phyloP scores from a whole-genome alignment of 352 stramenopile genomes.

The Nothophytophthora sp. region DNA sequence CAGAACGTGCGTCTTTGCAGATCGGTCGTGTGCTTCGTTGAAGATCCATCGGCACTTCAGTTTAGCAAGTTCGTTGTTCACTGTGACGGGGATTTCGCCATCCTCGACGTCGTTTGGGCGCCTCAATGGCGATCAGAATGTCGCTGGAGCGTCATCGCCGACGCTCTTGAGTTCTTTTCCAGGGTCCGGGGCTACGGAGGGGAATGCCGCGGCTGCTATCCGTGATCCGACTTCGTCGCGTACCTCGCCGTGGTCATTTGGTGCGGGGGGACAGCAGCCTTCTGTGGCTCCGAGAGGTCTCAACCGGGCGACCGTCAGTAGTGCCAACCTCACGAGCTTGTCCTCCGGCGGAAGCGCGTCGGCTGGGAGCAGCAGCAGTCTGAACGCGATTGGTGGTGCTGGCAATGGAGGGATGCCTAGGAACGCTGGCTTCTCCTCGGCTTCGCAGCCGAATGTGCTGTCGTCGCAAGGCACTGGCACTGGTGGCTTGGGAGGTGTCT shows the following conservation, averaged over 20 bases:
- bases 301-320: slow-evolving; percentile 19
- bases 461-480: slow-evolving; percentile 15
- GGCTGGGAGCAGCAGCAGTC: slow-evolving; percentile 23
- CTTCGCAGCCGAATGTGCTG: slow-evolving; percentile 22
- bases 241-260: slow-evolving; percentile 28
- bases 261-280: slow-evolving; percentile 24
- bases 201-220: neutral
- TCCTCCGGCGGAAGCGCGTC: slow-evolving; percentile 13
- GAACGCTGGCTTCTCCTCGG: slow-evolving; percentile 11
- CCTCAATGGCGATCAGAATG: slow-evolving; percentile 22
- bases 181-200: slow-evolving; percentile 17
- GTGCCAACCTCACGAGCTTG: slow-evolving; percentile 25
- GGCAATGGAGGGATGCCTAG: slow-evolving; percentile 20
- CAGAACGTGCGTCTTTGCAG: no score
- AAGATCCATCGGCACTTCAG: slow-evolving; percentile 80
- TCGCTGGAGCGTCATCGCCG: slow-evolving; percentile 10
- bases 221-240: slow-evolving; percentile 23
- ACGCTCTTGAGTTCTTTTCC: slow-evolving; percentile 29
- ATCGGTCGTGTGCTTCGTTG: slow-evolving; percentile 80
- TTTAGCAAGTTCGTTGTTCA: slow-evolving; percentile 65
- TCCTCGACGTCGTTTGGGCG: slow-evolving; percentile 18
- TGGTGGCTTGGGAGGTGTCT: no score
- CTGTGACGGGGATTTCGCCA: slow-evolving; percentile 32
- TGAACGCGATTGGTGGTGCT: slow-evolving; percentile 17
- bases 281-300: slow-evolving; percentile 33